Evolutionary conservation across 2,329 filamentous ascomycete species (phyloP), one percentile per base, ranked within the genome.

Genomic region (Arthroderma uncinatum): DNA sequence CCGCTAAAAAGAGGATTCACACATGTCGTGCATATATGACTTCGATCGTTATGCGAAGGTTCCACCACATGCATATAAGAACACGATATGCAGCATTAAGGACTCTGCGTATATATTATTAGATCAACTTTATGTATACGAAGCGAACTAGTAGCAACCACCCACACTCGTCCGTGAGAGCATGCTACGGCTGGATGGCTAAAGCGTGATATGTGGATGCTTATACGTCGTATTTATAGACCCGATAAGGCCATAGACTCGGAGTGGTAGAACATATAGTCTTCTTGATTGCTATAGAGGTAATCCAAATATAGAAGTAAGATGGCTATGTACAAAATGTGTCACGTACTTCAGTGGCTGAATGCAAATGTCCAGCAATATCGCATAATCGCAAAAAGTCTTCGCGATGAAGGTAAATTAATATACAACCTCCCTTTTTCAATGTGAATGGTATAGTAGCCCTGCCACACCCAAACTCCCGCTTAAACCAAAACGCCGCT

Each of bases 371-470:
- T 25, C 23, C 44, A 48, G 21, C 44, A 28, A 4, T 16, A 30
- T 48, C 21, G 44, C 25, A 48, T 12, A 30, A 28, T 48, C 12
- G 44, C 44, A n/a, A 28, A 28, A 48, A 48, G 8, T 30, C 14
- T 28, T 10, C 25, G 21, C 44, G 44, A 10, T 21, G 25, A 7
- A 30, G n/a, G 21, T n/a, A 12, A 28, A 48, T 30, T 48, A 48
- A 25, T 48, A 48, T 48, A 48, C 44, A 48, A n/a, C 44, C 44
- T 6, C 42, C 44, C 44, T 12, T 48, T 48, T 48, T n/a, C 21
- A 21, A 7, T 28, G 44, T 48, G 44, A 28, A 48, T 48, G 44
- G 44, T 48, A 48, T 48, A 48, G 9, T 48, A 9, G 25, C 21
- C 44, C 44, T 19, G 21, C 16, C 21, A 21, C 14, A 30, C 12